phyloP scores from a whole-genome alignment of 2,329 filamentous ascomycete genomes.

The Colletotrichum camelliae region DNA sequence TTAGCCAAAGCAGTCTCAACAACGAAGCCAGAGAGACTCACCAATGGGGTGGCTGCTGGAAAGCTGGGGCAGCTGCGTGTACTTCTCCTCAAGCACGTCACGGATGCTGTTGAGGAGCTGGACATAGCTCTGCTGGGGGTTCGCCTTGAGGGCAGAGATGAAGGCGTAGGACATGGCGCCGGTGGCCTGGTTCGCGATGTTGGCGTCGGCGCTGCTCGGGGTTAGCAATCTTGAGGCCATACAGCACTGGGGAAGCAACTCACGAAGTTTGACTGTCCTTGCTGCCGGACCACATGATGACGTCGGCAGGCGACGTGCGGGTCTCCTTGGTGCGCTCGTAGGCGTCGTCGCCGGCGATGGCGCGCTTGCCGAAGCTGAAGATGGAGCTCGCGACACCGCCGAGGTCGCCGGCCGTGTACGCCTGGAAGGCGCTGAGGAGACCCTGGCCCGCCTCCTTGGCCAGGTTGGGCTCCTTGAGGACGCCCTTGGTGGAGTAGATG shows the following conservation, averaged over 20 bases:
- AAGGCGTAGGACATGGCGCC: conserved; percentile 99
- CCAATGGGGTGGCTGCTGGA: conserved; percentile 95
- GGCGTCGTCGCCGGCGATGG: conserved; percentile 77
- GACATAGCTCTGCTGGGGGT: conserved; percentile 94
- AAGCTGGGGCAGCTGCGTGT: conserved; percentile 93
- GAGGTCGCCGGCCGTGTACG: conserved; percentile 85
- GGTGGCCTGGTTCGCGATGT: conserved; percentile 86
- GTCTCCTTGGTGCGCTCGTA: conserved; percentile 84
- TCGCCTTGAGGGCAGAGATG: conserved; percentile 87
- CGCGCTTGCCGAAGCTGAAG: conserved; percentile 82
- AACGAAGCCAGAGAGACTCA: conserved; percentile 50
- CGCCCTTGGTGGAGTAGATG: conserved; percentile 80
- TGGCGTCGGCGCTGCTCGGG: conserved; percentile 78
- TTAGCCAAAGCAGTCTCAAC: background rate
- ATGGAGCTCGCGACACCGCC: conserved; percentile 80
- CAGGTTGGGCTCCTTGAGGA: conserved; percentile 82
- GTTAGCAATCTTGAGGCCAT: background rate
- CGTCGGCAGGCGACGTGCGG: conserved; percentile 92
- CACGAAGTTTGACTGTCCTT: conserved; percentile 92
- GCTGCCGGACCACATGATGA: conserved; percentile 97
- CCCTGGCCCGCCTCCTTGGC: conserved; percentile 80
- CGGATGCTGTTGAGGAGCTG: conserved; percentile 95
- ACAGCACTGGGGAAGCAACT: background rate
- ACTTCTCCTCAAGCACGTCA: conserved; percentile 85
- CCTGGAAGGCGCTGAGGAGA: conserved; percentile 73